Evolutionary conservation across 805 yeast genomes (phyloP).

Genomic region (Metschnikowia similis): DNA sequence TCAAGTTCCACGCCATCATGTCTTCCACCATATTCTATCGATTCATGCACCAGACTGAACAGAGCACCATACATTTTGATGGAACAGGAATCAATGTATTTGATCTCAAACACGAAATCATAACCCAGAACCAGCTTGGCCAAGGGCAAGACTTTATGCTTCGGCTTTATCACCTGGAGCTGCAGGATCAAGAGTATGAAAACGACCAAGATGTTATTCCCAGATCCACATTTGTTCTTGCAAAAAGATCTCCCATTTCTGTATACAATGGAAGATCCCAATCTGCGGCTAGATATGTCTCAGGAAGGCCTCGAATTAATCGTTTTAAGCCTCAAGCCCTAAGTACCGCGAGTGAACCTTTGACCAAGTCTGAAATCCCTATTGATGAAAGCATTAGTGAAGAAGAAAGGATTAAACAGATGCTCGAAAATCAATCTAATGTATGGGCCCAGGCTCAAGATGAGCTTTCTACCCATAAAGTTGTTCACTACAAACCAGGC

Average conservation of each 20-base stretch:
- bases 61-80: constrained; percentile 79
- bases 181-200: constrained; percentile 62
- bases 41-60: constrained; percentile 78
- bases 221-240: constrained; percentile 80
- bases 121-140: constrained; percentile 72
- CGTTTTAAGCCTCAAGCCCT: constrained; percentile 37
- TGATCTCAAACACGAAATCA: constrained; percentile 88
- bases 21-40: constrained; percentile 84
- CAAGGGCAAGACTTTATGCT: constrained; percentile 83
- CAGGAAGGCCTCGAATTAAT: constrained; percentile 59
- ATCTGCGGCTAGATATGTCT: constrained; percentile 59
- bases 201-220: constrained; percentile 93
- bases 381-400: constrained; percentile 55
- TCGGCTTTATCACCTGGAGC: constrained; percentile 53
- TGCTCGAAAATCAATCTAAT: constrained; percentile 90
- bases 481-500: constrained; percentile 55
- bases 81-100: constrained; percentile 96
- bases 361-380: constrained; percentile 13
- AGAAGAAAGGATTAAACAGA: constrained; percentile 81
- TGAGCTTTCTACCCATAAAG: constrained; percentile 78
- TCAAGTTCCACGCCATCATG: constrained; percentile 37
- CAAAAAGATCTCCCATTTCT: constrained; percentile 61
- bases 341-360: constrained; percentile 17
- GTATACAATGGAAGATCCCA: constrained; percentile 29
- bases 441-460: constrained; percentile 96